Conservation (phyloP, 2,329 filamentous ascomycete genomes). For the Fusarium phyllophilum region DNA sequence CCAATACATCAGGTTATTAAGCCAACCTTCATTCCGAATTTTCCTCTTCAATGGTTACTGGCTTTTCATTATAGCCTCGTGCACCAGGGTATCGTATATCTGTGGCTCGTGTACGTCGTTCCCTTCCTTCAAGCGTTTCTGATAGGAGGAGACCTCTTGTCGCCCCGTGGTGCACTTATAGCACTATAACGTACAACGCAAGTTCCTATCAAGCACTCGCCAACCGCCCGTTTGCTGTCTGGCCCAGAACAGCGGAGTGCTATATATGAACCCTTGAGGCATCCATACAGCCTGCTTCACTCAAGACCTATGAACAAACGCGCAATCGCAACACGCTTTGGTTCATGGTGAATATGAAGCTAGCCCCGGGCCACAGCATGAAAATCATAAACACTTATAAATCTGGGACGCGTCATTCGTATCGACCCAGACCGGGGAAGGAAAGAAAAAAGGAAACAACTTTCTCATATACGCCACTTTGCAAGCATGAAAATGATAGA, state of each 20-base stretch:
- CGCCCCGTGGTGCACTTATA: slow-evolving; percentile 6
- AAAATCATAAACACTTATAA: slow-evolving; percentile 38
- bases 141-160: neutral
- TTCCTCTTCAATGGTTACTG: slow-evolving; percentile 8
- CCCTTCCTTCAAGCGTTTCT: neutral
- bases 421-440: slow-evolving; percentile 14
- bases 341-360: slow-evolving; percentile 24
- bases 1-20: slow-evolving; percentile 27
- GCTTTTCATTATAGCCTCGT: slow-evolving; percentile 16
- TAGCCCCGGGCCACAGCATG: slow-evolving; percentile 16
- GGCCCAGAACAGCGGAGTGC: slow-evolving; percentile 15
- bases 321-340: slow-evolving; percentile 33
- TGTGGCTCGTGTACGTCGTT: slow-evolving; percentile 20
- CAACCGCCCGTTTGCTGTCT: slow-evolving; percentile 3
- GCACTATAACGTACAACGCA: slow-evolving; percentile 5
- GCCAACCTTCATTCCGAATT: slow-evolving; percentile 10
- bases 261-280: slow-evolving; percentile 20
- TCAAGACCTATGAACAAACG: slow-evolving; percentile 21
- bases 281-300: slow-evolving; percentile 30
- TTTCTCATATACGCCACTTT: slow-evolving; percentile 10
- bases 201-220: slow-evolving; percentile 10
- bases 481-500: neutral
- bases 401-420: slow-evolving; percentile 32
- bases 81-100: slow-evolving; percentile 28
- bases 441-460: slow-evolving; percentile 7